Conservation (phyloP, 2,329 filamentous ascomycete genomes). For the Sporothrix phasma region DNA sequence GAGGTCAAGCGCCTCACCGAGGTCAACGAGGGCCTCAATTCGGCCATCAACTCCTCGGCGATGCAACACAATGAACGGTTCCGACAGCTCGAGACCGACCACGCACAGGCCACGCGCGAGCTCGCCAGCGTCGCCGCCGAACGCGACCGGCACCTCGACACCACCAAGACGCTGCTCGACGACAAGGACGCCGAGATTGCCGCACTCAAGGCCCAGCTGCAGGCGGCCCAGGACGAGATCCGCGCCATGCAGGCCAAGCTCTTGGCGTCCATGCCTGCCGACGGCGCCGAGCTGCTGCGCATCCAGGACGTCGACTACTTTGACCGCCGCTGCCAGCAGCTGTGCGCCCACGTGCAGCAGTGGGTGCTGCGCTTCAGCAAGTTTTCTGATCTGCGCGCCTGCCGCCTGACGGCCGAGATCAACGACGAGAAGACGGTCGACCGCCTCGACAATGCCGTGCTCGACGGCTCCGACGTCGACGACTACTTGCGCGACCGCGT, state of each 20-base stretch:
- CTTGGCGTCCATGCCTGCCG: slow-evolving; percentile 44
- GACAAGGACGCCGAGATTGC: slow-evolving; percentile 79
- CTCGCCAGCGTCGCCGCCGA: slow-evolving; percentile 57
- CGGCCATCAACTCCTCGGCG: slow-evolving; percentile 67
- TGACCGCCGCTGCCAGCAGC: slow-evolving; percentile 82
- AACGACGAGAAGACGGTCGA: slow-evolving; percentile 89
- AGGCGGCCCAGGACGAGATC: slow-evolving; percentile 56
- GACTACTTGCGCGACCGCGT: slow-evolving; percentile 79
- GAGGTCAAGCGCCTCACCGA: slow-evolving; percentile 74
- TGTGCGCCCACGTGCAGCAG: slow-evolving; percentile 92
- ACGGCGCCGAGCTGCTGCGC: slow-evolving; percentile 55
- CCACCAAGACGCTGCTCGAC: slow-evolving; percentile 40
- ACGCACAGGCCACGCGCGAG: slow-evolving; percentile 56
- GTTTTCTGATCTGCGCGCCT: slow-evolving; percentile 85
- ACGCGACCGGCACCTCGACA: slow-evolving; percentile 36
- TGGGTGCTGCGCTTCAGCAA: slow-evolving; percentile 98
- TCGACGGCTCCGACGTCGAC: slow-evolving; percentile 92
- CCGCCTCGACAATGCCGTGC: slow-evolving; percentile 83
- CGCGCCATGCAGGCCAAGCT: slow-evolving; percentile 49
- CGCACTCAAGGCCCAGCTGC: slow-evolving; percentile 66
- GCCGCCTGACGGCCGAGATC: slow-evolving; percentile 72
- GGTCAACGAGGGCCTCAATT: slow-evolving; percentile 69
- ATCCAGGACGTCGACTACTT: slow-evolving; percentile 91
- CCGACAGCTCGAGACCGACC: slow-evolving; percentile 55
- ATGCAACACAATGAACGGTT: slow-evolving; percentile 66